A percentile compares a stretch with the other conserved stretches of the same genome.
These are phyloP conservation scores for Sabuloglossum arenarium DNA, from an alignment of 495 filamentous ascomycete species.

Conservation along the genomic window DNA sequence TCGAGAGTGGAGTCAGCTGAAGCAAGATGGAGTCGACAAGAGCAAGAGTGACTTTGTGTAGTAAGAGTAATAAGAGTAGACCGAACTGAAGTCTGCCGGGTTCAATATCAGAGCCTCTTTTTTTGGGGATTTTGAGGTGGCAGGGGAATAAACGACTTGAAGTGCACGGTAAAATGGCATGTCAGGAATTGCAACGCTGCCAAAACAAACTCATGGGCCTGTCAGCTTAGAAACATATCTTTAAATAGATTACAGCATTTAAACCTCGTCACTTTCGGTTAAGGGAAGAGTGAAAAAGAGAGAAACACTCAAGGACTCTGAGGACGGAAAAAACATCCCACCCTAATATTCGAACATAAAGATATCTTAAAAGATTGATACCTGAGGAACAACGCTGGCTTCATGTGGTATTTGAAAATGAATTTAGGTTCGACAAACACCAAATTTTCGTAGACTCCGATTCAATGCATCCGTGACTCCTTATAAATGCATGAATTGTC, in stretches of 20 bases:
- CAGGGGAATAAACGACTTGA: too few relatives aligned
- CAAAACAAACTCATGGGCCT: neutral
- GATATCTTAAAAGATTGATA: neutral
- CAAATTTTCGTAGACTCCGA: neutral
- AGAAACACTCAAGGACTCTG: neutral
- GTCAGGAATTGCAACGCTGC: too few relatives aligned
- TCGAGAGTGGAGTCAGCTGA: too few relatives aligned
- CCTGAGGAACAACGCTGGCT: neutral
- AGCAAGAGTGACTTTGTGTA: too few relatives aligned
- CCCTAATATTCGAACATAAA: neutral
- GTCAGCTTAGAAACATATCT: neutral
- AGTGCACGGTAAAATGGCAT: too few relatives aligned
- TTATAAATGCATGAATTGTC: neutral
- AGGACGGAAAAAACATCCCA: neutral
- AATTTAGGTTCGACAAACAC: neutral
- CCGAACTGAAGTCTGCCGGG: too few relatives aligned
- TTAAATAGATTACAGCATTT: neutral
- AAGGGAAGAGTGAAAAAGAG: neutral
- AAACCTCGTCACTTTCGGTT: neutral
- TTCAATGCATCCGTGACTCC: neutral
- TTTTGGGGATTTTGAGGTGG: too few relatives aligned
- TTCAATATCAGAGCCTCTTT: too few relatives aligned
- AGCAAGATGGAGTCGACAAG: too few relatives aligned
- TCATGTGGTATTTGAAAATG: neutral
- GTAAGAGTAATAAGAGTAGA: too few relatives aligned